Base-by-base conservation (phyloP, 768 basidiomycete species). In the Leccinum subtestaceum region DNA sequence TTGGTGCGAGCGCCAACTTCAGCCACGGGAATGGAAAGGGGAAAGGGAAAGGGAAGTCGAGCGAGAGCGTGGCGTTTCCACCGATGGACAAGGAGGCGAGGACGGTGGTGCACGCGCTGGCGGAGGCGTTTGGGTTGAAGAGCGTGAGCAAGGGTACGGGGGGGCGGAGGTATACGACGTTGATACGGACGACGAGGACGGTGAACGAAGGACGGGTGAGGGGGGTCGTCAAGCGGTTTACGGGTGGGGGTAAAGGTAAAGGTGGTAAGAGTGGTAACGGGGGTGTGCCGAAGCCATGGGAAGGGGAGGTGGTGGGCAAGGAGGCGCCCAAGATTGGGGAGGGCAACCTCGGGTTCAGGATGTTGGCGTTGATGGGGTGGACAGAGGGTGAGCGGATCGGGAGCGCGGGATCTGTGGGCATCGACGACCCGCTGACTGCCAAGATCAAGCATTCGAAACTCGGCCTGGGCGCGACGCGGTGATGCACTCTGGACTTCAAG, bases 341-440 rank as follows among this genome's bases (percentile, higher is more conserved):
- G 62, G 76, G 83, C 2, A 98, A 98, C 65, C 67, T 95, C 52
- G 96, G 96, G 0, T 97, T 96, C 77, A 84, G 75, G 75, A 83
- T 98, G 84, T 71, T 98, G 62, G 85, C 87, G 15, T 78, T 82
- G 60, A 97, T 98, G 95, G 95, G 95, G 45, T 96, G 94, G 94
- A 71, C 83, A 3, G 91, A 93, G 65, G 94, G 94, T 0, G 80
- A 84, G 45, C 76, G 81, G 12, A 94, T 96, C 65, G 94, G 94
- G 5, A 78, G 81, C 0, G 67, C 74, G 1, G 60, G 62, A 6
- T 76, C 80, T 8, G 82, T 75, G 32, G 92, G 92, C 0, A 72
- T 96, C 56, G 86, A 88, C 25, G 84, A 74, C 5, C 94, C 94
- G 34, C 75, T 97, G 55, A 85, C 85, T 0, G 94, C 92, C 12